These are phyloP conservation scores for Coemansia sp. DNA, from an alignment of 192 early-diverging fungal genomes.

Conservation along the genomic window DNA sequence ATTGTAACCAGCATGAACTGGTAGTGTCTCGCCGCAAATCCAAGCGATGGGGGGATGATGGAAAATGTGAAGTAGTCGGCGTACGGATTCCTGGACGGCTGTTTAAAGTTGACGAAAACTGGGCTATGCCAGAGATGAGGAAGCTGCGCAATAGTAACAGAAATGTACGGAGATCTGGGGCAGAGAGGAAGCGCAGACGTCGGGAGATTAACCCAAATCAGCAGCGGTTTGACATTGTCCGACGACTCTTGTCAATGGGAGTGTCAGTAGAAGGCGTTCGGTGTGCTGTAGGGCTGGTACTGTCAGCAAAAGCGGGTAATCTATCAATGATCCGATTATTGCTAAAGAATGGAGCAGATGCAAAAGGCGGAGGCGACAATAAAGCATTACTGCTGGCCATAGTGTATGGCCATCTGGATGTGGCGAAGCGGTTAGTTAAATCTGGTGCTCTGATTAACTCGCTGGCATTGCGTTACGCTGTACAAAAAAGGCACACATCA, in stretches of 20 bases:
- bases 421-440: constrained; percentile 43
- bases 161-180: neutral
- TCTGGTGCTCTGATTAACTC: constrained; percentile 42
- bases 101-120: constrained; percentile 14
- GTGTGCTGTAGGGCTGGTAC: constrained; percentile 33
- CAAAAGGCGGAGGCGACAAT: constrained; percentile 30
- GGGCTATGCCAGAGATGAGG: constrained; percentile 15
- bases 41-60: constrained; percentile 1
- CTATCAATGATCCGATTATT: constrained; percentile 37
- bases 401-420: constrained; percentile 39
- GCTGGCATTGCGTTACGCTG: constrained; percentile 47
- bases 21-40: neutral
- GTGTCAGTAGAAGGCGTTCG: constrained; percentile 26
- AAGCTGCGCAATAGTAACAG: constrained; percentile 1
- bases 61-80: constrained; percentile 11
- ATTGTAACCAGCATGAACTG: constrained; percentile 24
- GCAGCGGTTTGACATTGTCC: constrained; percentile 33
- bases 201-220: constrained; percentile 22
- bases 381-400: constrained; percentile 52
- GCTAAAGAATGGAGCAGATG: constrained; percentile 40
- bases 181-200: constrained; percentile 20
- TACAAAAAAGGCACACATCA: constrained; percentile 35
- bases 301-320: constrained; percentile 45
- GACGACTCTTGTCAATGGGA: constrained; percentile 24
- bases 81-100: constrained; percentile 34